Conservation (phyloP, 805 yeast species). For the Candida nonsorbophila region DNA sequence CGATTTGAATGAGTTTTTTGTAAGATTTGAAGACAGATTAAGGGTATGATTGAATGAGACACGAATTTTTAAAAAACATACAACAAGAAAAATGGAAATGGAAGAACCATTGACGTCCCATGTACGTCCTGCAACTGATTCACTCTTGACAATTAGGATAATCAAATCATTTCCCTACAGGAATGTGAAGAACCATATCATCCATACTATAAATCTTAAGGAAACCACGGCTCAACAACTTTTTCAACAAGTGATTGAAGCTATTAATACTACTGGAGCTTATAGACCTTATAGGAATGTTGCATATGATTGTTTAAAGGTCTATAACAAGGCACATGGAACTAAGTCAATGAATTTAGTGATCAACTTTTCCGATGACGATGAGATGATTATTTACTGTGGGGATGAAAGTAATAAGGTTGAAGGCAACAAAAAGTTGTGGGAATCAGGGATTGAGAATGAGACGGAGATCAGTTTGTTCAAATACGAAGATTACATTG, state of each 20-base stretch:
- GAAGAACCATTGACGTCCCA: slow-evolving; percentile 80
- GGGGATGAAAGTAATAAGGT: slow-evolving; percentile 9
- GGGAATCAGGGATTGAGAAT: slow-evolving; percentile 52
- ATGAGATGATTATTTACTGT: slow-evolving; percentile 55
- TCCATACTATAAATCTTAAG: slow-evolving; percentile 66
- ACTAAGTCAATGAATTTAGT: slow-evolving; percentile 90
- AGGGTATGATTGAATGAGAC: slow-evolving; percentile 4
- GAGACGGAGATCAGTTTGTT: slow-evolving; percentile 91
- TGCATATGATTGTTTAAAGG: slow-evolving; percentile 67
- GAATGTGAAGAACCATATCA: slow-evolving; percentile 72
- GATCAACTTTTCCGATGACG: slow-evolving; percentile 78
- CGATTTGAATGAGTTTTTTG: slow-evolving; percentile 8
- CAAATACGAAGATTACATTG: slow-evolving; percentile 59
- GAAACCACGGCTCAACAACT: slow-evolving; percentile 62
- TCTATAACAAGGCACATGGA: slow-evolving; percentile 93
- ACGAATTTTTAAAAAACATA: neutral
- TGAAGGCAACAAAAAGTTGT: slow-evolving; percentile 16
- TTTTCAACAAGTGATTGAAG: slow-evolving; percentile 43
- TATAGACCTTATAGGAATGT: slow-evolving; percentile 81
- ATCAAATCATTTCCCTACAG: slow-evolving; percentile 90
- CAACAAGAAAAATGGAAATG: too few species aligned
- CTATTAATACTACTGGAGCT: slow-evolving; percentile 53
- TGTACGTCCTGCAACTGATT: slow-evolving; percentile 65
- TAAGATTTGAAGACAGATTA: slow-evolving; percentile 10
- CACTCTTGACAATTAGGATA: slow-evolving; percentile 79